Conservation (phyloP, 1,284 basidiomycete genomes). For the Melanopsichium pennsylvanicum region DNA sequence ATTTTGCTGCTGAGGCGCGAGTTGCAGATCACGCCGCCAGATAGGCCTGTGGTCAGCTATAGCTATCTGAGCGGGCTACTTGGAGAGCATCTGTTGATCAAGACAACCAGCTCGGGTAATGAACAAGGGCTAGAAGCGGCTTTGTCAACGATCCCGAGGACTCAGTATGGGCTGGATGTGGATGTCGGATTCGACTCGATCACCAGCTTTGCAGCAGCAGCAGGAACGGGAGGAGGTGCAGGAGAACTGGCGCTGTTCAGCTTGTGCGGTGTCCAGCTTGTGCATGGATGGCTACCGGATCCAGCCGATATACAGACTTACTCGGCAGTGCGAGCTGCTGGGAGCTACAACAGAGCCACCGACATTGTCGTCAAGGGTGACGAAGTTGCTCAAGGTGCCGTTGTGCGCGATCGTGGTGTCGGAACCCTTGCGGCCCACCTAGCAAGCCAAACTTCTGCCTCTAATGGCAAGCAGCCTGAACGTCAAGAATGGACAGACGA, state of each 20-base stretch:
- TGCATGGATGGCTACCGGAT: constrained; percentile 92
- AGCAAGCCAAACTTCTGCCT: constrained; percentile 73
- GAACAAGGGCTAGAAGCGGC: constrained; percentile 75
- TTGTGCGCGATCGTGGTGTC: constrained; percentile 22
- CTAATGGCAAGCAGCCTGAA: constrained; percentile 65
- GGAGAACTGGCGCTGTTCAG: constrained; percentile 84
- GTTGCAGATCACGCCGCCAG: constrained; percentile 68
- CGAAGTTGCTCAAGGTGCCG: constrained; percentile 73
- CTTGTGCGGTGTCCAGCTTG: constrained; percentile 79
- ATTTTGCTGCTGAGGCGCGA: constrained; percentile 53
- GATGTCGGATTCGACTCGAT: constrained; percentile 52
- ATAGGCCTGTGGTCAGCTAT: constrained; percentile 78
- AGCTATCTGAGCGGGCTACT: constrained; percentile 81
- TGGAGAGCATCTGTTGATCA: constrained; percentile 77
- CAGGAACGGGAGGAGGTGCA: constrained; percentile 65
- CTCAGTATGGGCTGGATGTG: constrained; percentile 72
- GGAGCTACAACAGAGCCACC: constrained; percentile 71
- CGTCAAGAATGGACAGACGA: constrained; percentile 25
- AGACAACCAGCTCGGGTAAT: constrained; percentile 58
- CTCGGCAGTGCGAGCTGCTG: constrained; percentile 69
- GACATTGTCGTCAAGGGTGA: constrained; percentile 79
- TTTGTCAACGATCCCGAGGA: constrained; percentile 80
- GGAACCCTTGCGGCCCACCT: constrained; percentile 67
- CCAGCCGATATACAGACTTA: constrained; percentile 73
- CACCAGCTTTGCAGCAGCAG: constrained; percentile 36